These are phyloP conservation scores for Cubamyces sp. DNA, from an alignment of 768 basidiomycete genomes.

Conservation along the genomic window DNA sequence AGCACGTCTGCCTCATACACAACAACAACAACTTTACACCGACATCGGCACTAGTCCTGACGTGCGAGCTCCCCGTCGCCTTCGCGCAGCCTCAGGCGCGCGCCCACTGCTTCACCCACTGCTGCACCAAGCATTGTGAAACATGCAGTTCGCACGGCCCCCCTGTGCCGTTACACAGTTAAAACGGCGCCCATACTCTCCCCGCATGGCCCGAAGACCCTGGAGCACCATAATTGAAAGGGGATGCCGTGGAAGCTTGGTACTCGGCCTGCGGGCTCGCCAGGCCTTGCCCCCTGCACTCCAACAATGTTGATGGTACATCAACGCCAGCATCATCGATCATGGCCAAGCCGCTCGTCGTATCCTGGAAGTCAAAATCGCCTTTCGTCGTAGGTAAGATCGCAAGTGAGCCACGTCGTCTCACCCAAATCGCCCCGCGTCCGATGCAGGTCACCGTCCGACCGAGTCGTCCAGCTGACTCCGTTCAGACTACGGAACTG, in stretches of 20 bases:
- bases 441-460: no score
- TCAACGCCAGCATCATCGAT: constrained; percentile 26
- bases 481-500: not conserved
- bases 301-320: constrained; percentile 24
- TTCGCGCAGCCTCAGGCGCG: not conserved
- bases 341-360: constrained; percentile 13
- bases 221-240: not conserved
- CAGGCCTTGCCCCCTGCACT: constrained; percentile 9
- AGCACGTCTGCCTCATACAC: constrained; percentile 16
- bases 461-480: not conserved
- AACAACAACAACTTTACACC: not conserved
- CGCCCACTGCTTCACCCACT: constrained; percentile 5
- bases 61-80: constrained; percentile 12
- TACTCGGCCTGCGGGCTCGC: constrained; percentile 9
- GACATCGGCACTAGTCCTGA: constrained; percentile 11
- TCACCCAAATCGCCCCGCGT: not conserved
- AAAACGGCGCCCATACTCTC: no score
- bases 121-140: constrained; percentile 4
- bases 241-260: not conserved
- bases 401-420: not conserved
- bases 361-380: constrained; percentile 7
- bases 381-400: constrained; percentile 3
- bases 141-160: constrained; percentile 13
- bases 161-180: constrained; percentile 2
- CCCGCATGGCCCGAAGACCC: not conserved